phyloP scores from a whole-genome alignment of 1,284 basidiomycete species.

The Stygiomarasmius scandens region DNA sequence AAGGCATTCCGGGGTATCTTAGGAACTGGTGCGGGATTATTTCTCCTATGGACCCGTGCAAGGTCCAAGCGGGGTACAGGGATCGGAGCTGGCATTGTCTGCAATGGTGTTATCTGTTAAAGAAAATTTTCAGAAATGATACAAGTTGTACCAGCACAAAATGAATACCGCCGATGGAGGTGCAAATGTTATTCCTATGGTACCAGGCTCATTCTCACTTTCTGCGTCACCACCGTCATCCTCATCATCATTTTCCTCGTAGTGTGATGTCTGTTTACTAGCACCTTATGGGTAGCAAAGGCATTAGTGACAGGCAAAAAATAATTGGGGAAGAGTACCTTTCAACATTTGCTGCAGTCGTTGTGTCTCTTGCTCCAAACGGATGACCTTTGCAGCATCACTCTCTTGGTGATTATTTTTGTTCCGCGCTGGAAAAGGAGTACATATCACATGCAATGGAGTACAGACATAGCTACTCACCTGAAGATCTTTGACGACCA shows the following conservation, averaged over 20 bases:
- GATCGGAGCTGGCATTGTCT: not conserved
- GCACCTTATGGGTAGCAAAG: too few species aligned
- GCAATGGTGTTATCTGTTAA: not conserved
- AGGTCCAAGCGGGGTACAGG: not conserved
- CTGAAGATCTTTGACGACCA: too few species aligned
- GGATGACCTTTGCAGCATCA: not conserved
- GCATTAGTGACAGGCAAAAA: too few species aligned
- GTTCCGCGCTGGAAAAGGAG: too few species aligned
- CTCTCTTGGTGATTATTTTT: not conserved
- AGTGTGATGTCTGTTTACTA: too few species aligned
- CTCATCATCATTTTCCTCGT: not conserved
- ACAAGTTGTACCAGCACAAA: not conserved
- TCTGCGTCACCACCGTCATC: not conserved
- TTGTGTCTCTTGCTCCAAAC: not conserved
- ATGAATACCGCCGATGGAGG: not conserved
- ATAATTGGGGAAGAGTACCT: too few species aligned
- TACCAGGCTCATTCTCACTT: not conserved
- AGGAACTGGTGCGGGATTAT: not conserved
- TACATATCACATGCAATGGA: too few species aligned
- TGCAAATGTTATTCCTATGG: not conserved
- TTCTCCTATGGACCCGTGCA: not conserved
- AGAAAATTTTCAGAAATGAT: not conserved
- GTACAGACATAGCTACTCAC: too few species aligned
- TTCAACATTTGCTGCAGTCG: too few species aligned
- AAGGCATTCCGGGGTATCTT: not conserved